Conservation (phyloP, 768 basidiomycete species). For the Tulasnella sp. region DNA sequence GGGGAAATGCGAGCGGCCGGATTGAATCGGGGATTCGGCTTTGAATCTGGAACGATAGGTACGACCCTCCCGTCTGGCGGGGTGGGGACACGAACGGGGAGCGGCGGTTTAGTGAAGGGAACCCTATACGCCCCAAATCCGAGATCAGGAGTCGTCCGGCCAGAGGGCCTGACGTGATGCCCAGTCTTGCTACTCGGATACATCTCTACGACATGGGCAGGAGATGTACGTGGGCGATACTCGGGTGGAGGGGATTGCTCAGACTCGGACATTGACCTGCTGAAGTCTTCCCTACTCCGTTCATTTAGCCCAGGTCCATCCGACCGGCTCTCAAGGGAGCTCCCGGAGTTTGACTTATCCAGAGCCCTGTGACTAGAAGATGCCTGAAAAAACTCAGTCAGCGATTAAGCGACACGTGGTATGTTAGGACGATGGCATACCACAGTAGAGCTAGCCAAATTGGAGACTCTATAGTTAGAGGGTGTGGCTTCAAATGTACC, state of each 20-base stretch:
- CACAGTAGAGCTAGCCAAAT: conserved; percentile 2
- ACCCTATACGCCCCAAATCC: not conserved
- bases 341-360: not conserved
- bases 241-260: conserved; percentile 1
- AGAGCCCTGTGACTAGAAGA: conserved; percentile 1
- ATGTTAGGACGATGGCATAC: not conserved
- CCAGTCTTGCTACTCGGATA: not conserved
- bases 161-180: not conserved
- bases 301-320: not conserved
- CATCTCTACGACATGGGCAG: not conserved
- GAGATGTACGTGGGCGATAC: conserved; percentile 1
- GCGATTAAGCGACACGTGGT: not conserved
- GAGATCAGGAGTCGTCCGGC: not conserved
- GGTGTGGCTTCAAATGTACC: not conserved
- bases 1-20: too few relatives aligned
- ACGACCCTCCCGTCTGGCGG: not conserved
- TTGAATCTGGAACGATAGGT: too few relatives aligned
- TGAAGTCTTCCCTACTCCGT: not conserved
- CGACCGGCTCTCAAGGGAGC: not conserved
- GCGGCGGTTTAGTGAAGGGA: not conserved
- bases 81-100: not conserved
- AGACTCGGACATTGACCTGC: not conserved
- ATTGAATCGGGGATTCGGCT: too few relatives aligned
- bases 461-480: not conserved
- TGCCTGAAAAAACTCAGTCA: not conserved